Conservation (phyloP, 495 filamentous ascomycete genomes). For the Astrothelium macrocarpum region DNA sequence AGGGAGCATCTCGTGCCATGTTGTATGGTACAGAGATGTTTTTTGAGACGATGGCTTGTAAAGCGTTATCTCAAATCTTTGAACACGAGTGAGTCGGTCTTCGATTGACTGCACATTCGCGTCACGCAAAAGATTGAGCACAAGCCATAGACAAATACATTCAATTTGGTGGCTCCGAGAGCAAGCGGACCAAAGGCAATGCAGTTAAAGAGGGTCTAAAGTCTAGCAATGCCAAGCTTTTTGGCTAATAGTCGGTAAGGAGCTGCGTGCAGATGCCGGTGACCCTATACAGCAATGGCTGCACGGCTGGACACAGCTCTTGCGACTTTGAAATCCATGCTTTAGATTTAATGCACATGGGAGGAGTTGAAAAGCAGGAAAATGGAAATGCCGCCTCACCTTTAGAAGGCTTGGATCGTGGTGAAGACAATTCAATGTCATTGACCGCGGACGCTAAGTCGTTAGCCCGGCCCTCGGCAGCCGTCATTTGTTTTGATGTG, state of each 20-base stretch:
- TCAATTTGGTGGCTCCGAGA: no score
- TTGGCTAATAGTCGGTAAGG: background rate
- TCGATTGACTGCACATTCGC: background rate
- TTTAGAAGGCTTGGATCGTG: background rate
- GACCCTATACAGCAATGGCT: background rate
- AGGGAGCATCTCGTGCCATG: background rate
- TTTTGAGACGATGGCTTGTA: background rate
- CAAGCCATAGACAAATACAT: no score
- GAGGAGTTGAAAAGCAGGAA: background rate
- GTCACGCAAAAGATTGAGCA: background rate
- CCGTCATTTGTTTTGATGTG: slow-evolving; percentile 1
- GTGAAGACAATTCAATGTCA: background rate
- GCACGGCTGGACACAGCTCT: background rate
- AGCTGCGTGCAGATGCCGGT: background rate
- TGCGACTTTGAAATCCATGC: background rate
- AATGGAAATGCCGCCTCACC: slow-evolving; percentile 2
- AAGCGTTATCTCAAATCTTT: background rate
- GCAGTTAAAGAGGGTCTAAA: background rate
- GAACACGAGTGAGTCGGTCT: background rate
- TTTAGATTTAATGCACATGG: background rate
- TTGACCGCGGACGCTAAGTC: background rate
- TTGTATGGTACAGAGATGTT: slow-evolving; percentile 1
- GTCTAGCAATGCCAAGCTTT: background rate
- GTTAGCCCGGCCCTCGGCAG: slow-evolving; percentile 1
- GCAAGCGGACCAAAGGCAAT: no score